phyloP scores from a whole-genome alignment of 2,329 filamentous ascomycete species.

The Clarireedia sp. region DNA sequence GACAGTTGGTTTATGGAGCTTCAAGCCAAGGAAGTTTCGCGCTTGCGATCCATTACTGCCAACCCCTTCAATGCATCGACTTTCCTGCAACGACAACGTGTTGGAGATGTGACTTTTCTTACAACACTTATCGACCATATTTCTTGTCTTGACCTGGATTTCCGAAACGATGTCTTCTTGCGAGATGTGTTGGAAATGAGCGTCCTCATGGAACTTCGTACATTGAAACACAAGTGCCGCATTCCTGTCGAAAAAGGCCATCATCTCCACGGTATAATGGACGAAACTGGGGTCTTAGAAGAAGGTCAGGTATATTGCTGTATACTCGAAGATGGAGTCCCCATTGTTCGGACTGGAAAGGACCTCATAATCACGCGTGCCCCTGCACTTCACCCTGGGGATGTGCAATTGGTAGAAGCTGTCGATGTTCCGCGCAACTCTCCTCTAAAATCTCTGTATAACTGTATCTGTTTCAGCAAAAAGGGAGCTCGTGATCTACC shows the following conservation, averaged over 20 bases:
- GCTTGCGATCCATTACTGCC: slow-evolving; percentile 51
- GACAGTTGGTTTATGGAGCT: slow-evolving; percentile 52
- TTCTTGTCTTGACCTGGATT: slow-evolving; percentile 51
- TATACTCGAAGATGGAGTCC: slow-evolving; percentile 33
- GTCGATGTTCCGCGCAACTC: slow-evolving; percentile 52
- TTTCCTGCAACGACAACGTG: slow-evolving; percentile 55
- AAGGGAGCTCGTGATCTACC: slow-evolving; percentile 65
- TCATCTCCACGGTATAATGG: slow-evolving; percentile 78
- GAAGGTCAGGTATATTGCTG: slow-evolving; percentile 63
- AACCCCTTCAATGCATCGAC: slow-evolving; percentile 52
- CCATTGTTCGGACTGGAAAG: slow-evolving; percentile 14
- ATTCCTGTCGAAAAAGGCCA: slow-evolving; percentile 63
- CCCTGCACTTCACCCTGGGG: slow-evolving; percentile 74
- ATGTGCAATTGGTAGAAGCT: slow-evolving; percentile 60
- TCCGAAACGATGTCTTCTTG: slow-evolving; percentile 61
- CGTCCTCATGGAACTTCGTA: slow-evolving; percentile 60
- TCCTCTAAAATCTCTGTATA: slow-evolving; percentile 53
- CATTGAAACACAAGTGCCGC: slow-evolving; percentile 70
- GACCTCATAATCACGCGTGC: slow-evolving; percentile 60
- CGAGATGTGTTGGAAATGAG: slow-evolving; percentile 62
- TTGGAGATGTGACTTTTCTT: slow-evolving; percentile 54
- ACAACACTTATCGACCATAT: slow-evolving; percentile 55
- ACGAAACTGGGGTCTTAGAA: slow-evolving; percentile 62
- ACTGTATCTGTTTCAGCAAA: slow-evolving; percentile 73
- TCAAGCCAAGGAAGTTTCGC: slow-evolving; percentile 54